These are phyloP conservation scores for Trifolium fragiferum DNA, from an alignment of 306 rosid species.

Conservation along the genomic window DNA sequence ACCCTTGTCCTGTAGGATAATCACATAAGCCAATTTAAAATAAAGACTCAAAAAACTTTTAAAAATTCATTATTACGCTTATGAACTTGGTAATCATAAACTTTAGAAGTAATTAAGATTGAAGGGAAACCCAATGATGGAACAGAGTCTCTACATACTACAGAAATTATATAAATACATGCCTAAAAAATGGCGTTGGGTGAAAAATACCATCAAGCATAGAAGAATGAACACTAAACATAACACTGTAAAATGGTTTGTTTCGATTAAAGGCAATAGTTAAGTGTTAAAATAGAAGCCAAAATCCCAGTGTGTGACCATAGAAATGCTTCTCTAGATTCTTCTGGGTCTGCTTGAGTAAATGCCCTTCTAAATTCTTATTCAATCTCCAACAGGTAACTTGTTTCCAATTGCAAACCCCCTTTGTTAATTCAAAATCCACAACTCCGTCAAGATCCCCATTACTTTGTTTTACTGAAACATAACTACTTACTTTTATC, in stretches of 20 bases:
- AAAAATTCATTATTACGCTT: slow-evolving; percentile 12
- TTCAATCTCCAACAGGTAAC: slow-evolving; percentile 21
- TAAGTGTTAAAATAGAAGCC: slow-evolving; percentile 14
- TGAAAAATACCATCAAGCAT: slow-evolving; percentile 11
- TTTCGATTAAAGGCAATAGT: slow-evolving; percentile 16
- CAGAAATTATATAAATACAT: slow-evolving; percentile 5
- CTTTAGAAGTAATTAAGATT: slow-evolving; percentile 1
- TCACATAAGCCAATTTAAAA: slow-evolving; percentile 31
- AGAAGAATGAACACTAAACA: slow-evolving; percentile 31
- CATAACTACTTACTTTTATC: not conserved
- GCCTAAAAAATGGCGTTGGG: slow-evolving; percentile 5
- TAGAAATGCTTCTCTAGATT: slow-evolving; percentile 17
- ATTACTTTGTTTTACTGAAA: not conserved
- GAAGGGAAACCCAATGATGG: slow-evolving; percentile 13
- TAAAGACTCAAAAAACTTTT: slow-evolving; percentile 4
- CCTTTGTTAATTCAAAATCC: slow-evolving; percentile 27
- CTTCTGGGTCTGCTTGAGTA: not conserved
- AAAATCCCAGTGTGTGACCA: not conserved
- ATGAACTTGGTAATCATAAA: slow-evolving; percentile 29
- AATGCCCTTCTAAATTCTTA: slow-evolving; percentile 20
- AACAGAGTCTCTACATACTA: slow-evolving; percentile 16
- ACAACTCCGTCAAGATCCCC: slow-evolving; percentile 4
- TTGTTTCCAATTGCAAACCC: slow-evolving; percentile 3
- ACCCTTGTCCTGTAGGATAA: slow-evolving; percentile 80
- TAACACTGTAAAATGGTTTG: not conserved